These are phyloP conservation scores for Puccinia sorghi DNA, from an alignment of 1,284 basidiomycete genomes.

Conservation along the genomic window DNA sequence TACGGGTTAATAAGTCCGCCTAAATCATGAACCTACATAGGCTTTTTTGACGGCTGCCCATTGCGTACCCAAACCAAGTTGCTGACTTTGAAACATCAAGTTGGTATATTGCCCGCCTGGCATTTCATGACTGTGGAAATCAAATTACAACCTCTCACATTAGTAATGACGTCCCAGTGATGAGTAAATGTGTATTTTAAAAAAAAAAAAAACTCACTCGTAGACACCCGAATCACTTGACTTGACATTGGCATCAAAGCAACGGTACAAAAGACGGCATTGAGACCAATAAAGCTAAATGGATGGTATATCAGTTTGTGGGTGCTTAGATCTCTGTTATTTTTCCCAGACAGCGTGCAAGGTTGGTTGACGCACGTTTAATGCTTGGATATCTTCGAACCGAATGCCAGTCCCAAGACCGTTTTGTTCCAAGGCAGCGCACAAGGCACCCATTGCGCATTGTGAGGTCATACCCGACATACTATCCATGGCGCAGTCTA, in stretches of 20 bases:
- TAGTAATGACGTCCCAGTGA: not conserved
- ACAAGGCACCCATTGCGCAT: constrained; percentile 96
- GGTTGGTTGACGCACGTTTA: constrained; percentile 65
- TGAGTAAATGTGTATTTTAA: not conserved
- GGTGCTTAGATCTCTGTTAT: not conserved
- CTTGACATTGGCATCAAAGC: constrained; percentile 98
- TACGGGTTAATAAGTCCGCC: not conserved
- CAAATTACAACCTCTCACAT: constrained; percentile 66
- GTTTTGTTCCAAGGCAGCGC: constrained; percentile 92
- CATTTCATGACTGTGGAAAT: constrained; percentile 99
- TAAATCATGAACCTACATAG: constrained; percentile 62
- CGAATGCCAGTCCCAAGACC: constrained; percentile 92
- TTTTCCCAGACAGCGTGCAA: not conserved
- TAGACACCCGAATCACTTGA: constrained; percentile 65
- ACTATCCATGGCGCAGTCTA: constrained; percentile 98
- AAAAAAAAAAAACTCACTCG: constrained; percentile 16
- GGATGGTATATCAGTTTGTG: not conserved
- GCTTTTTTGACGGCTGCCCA: constrained; percentile 98
- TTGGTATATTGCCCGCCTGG: constrained; percentile 75
- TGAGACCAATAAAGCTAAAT: constrained; percentile 84
- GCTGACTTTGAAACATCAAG: constrained; percentile 88
- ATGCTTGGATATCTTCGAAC: constrained; percentile 93
- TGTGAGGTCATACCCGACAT: constrained; percentile 99
- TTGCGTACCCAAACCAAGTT: constrained; percentile 93
- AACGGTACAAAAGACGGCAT: constrained; percentile 89